These are phyloP conservation scores for Saussurea involucrata DNA, from an alignment of 129 eudicot species.

Conservation along the genomic window DNA sequence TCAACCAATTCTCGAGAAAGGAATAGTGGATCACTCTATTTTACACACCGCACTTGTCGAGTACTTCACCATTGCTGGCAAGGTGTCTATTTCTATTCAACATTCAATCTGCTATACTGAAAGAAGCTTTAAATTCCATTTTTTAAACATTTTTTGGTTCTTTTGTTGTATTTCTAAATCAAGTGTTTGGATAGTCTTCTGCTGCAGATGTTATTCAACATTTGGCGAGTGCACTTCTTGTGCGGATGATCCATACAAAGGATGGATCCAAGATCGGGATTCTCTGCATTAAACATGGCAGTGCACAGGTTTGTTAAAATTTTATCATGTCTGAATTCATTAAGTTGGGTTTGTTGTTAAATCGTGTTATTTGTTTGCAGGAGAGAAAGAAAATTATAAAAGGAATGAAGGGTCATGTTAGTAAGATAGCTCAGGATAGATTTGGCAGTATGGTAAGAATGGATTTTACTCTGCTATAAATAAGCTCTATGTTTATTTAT, in stretches of 20 bases:
- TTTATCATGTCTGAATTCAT: neutral
- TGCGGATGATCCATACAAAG: slow-evolving; percentile 78
- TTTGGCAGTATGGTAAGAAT: slow-evolving; percentile 65
- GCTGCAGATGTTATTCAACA: slow-evolving; percentile 89
- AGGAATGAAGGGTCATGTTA: slow-evolving; percentile 78
- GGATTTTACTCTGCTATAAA: neutral
- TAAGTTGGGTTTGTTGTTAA: neutral
- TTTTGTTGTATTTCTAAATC: slow-evolving; percentile 13
- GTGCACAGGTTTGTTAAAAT: slow-evolving; percentile 67
- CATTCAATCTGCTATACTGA: neutral
- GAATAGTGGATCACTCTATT: slow-evolving; percentile 90
- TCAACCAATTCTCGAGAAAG: slow-evolving; percentile 87
- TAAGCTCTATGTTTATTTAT: neutral
- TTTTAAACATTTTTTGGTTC: neutral
- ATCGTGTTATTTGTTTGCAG: slow-evolving; percentile 26
- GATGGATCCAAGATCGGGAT: slow-evolving; percentile 81
- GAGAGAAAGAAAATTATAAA: slow-evolving; percentile 91
- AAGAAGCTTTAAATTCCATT: neutral
- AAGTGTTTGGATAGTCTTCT: slow-evolving; percentile 53
- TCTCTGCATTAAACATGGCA: slow-evolving; percentile 85
- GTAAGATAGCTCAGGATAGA: slow-evolving; percentile 71
- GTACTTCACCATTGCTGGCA: slow-evolving; percentile 71
- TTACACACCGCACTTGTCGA: slow-evolving; percentile 74
- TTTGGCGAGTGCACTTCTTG: slow-evolving; percentile 67
- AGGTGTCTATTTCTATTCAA: slow-evolving; percentile 40